A percentile compares a stretch with the other conserved stretches of the same genome.
Evolutionary conservation across 495 filamentous ascomycete species (phyloP).

Genomic region (Pseudotulostoma volvatum): DNA sequence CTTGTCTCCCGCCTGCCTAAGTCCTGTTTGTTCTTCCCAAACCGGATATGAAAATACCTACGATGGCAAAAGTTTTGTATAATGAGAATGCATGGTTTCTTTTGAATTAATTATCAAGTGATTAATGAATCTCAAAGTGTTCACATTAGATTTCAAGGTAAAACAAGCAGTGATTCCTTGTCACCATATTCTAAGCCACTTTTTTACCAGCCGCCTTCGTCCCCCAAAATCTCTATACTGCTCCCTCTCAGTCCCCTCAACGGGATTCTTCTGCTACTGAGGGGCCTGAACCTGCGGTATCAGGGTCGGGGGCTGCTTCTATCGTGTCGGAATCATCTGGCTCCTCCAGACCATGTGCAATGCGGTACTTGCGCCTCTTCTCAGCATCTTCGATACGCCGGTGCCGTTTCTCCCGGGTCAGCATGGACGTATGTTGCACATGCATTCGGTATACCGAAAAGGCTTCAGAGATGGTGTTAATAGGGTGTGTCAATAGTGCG

Average conservation of each 20-base stretch:
- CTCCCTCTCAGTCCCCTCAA: slow-evolving; percentile 11
- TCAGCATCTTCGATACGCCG: slow-evolving; percentile 57
- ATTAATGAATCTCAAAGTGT: too few species aligned
- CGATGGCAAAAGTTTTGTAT: too few species aligned
- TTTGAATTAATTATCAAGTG: too few species aligned
- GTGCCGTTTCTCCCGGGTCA: slow-evolving; percentile 48
- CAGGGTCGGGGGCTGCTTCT: slow-evolving; percentile 7
- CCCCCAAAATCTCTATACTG: slow-evolving; percentile 26
- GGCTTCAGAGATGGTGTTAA: slow-evolving; percentile 38
- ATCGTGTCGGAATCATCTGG: slow-evolving; percentile 10
- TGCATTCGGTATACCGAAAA: slow-evolving; percentile 55
- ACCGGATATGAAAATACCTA: too few species aligned
- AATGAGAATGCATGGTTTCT: too few species aligned
- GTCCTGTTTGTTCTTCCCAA: too few species aligned
- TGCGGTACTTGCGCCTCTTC: slow-evolving; percentile 62
- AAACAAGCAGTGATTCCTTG: too few species aligned
- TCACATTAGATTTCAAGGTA: too few species aligned
- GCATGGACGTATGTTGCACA: slow-evolving; percentile 41
- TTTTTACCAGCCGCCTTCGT: slow-evolving; percentile 37
- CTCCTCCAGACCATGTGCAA: slow-evolving; percentile 64
- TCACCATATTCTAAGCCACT: slow-evolving; percentile 49
- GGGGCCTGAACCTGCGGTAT: slow-evolving; percentile 11
- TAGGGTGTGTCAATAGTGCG: slow-evolving; percentile 44
- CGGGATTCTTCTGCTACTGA: background rate
- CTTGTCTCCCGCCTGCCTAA: too few species aligned